These are phyloP conservation scores for Cryptococcus amylolentus DNA, from an alignment of 1,284 basidiomycete species.

Conservation along the genomic window DNA sequence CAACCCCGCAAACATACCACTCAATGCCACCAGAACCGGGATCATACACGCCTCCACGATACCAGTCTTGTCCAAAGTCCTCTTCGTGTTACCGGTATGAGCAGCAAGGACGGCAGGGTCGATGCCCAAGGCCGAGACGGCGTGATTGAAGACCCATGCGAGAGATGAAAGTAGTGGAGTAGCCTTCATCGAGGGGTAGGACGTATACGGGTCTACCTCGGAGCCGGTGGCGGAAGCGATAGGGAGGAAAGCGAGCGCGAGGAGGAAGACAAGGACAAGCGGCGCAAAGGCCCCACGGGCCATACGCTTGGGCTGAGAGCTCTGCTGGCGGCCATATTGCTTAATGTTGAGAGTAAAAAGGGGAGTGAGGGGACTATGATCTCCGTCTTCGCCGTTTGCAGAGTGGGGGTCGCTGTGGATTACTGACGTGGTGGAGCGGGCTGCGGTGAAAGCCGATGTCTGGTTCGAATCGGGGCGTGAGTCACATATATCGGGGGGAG, in stretches of 20 bases:
- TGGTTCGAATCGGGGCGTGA: background rate
- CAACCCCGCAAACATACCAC: slow-evolving; percentile 60
- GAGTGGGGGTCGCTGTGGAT: background rate
- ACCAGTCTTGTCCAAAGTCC: slow-evolving; percentile 11
- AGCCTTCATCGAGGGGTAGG: background rate
- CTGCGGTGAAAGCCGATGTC: background rate
- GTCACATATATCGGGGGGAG: background rate
- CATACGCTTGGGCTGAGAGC: background rate
- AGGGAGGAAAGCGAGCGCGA: slow-evolving; percentile 1
- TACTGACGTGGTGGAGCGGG: background rate
- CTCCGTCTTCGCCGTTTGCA: background rate
- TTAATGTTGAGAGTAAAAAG: background rate
- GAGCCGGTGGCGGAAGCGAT: background rate
- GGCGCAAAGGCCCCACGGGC: background rate
- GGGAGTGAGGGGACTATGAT: background rate
- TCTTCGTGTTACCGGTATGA: background rate
- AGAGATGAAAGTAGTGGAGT: slow-evolving; percentile 17
- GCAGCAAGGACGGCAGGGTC: background rate
- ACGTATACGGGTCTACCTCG: slow-evolving; percentile 13
- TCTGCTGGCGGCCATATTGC: background rate
- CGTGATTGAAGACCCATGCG: slow-evolving; percentile 5
- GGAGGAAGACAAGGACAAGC: slow-evolving; percentile 1
- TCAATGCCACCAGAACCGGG: slow-evolving; percentile 57
- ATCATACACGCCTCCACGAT: slow-evolving; percentile 53
- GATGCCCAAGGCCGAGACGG: background rate